Evolutionary conservation across 2,329 filamentous ascomycete species (phyloP).

Genomic region (Xylariaceae sp.): DNA sequence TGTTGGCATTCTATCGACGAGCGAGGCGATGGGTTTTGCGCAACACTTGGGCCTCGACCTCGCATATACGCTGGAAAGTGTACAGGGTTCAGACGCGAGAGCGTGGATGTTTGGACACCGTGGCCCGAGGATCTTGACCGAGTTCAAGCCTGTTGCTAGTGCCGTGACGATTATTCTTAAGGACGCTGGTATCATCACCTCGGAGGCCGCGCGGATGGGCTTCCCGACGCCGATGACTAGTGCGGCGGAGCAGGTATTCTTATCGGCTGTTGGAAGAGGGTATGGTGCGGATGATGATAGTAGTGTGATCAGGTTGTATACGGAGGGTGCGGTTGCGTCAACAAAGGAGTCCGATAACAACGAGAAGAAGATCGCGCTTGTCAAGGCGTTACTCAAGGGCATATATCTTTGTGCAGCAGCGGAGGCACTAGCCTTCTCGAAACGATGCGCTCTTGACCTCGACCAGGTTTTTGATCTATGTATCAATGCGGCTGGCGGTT

Average conservation of each 20-base stretch:
- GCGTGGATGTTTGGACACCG: conserved; percentile 63
- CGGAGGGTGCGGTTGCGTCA: conserved; percentile 33
- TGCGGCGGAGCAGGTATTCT: conserved; percentile 62
- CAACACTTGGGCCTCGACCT: conserved; percentile 50
- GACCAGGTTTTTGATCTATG: conserved; percentile 44
- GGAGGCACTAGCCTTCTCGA: conserved; percentile 41
- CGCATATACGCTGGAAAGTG: conserved; percentile 36
- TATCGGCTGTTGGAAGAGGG: conserved; percentile 55
- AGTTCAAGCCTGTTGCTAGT: conserved; percentile 53
- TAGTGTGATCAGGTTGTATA: conserved; percentile 41
- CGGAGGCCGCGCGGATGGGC: conserved; percentile 52
- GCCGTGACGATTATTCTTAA: conserved; percentile 59
- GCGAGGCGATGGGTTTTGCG: conserved; percentile 59
- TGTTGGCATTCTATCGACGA: conserved; percentile 57
- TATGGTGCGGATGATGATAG: conserved; percentile 45
- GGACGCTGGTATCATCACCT: conserved; percentile 63
- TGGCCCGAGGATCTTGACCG: conserved; percentile 49
- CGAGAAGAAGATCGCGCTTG: conserved; percentile 37
- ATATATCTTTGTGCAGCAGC: conserved; percentile 42
- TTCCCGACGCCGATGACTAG: conserved; percentile 60
- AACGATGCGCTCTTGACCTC: conserved; percentile 39
- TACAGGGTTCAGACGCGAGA: conserved; percentile 47
- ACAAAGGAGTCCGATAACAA: conserved; percentile 25
- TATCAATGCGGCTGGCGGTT: conserved; percentile 43
- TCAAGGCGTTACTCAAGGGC: conserved; percentile 38